Base-by-base conservation (phyloP, 768 basidiomycete genomes). In the Sistotremastrum niveocremeum region DNA sequence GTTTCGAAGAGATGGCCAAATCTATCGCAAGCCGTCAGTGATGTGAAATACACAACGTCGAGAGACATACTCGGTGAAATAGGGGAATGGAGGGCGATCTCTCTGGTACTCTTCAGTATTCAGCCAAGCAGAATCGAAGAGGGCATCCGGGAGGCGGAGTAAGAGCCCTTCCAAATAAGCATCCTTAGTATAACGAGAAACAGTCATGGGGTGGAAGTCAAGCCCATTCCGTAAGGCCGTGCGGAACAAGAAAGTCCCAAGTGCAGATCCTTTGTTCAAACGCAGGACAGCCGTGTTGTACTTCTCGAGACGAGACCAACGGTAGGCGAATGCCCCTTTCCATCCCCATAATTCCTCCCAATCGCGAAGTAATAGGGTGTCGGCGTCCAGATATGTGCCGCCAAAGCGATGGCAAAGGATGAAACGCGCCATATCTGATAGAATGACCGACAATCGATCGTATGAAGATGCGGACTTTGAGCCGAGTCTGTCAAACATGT, bases 281-380 rank as follows among this genome's bases (percentile, higher is more conserved):
- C 82, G 87, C 49, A 99, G 72, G 7, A 98, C 89, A 2, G 95
- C 93, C 8, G 94, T 98, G 69, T 98, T 97, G 63, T 97, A 97
- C 60, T 82, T 86, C 56, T 84, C 77, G 51, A 93, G 67, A 41
- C 88, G 80, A 20, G 85, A 88, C 94, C 94, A 99, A 2, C 94
- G 74, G 61, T 97, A 98, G 6, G 94, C 93, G 55, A 95, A 99
- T 11, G 91, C 90, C 36, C 93, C 93, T 55, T 82, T 79, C 83
- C 87, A 95, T 31, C 88, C 89, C 89, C 89, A 97, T 4, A 99
- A 68, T 54, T 98, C 94, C 59, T 95, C 93, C 95, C 95, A 99
- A 57, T 99, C 94, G 20, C 95, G 82, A 33, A 99, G 65, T 54
- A 99, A 79, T 52, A 99, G 77, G 6, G 90, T 97, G 60, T 98